These are phyloP conservation scores for Sporodiniella umbellata DNA, from an alignment of 371 early-diverging fungal genomes.

Conservation along the genomic window DNA sequence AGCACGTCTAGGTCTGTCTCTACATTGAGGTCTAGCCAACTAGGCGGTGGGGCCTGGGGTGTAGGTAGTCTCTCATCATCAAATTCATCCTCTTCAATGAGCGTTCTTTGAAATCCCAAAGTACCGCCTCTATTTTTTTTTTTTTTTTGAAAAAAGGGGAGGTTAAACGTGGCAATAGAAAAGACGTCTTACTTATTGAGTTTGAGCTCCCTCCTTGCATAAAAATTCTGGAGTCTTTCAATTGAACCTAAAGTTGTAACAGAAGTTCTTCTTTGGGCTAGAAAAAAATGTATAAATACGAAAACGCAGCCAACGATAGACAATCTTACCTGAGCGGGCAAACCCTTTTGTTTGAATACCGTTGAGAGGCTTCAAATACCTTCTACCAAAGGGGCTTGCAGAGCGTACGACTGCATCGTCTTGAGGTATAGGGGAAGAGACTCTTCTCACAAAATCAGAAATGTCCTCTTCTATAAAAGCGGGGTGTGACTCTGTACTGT, in stretches of 20 bases:
- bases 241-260: conserved; percentile 48
- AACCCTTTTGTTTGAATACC: conserved; percentile 48
- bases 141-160: no score
- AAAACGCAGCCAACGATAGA: no score
- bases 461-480: conserved; percentile 17
- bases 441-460: conserved; percentile 18
- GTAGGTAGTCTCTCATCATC: conserved; percentile 30
- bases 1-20: conserved; percentile 46
- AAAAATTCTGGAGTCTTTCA: conserved; percentile 48
- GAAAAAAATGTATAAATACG: no score
- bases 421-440: conserved; percentile 8
- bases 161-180: no score
- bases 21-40: conserved; percentile 43
- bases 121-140: conserved; percentile 32
- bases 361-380: conserved; percentile 42
- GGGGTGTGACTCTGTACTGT: conserved; percentile 9
- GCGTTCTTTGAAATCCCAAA: conserved; percentile 33
- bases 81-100: conserved; percentile 34
- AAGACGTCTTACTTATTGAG: conserved; percentile 52
- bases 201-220: conserved; percentile 41
- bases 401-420: conserved; percentile 22
- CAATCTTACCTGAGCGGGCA: conserved; percentile 41
- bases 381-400: conserved; percentile 37
- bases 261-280: conserved; percentile 48
- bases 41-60: conserved; percentile 40